Percentiles rank a stretch among this genome's conserved stretches.
Conservation (phyloP, 805 yeast species). For the Pichia eremophila region DNA sequence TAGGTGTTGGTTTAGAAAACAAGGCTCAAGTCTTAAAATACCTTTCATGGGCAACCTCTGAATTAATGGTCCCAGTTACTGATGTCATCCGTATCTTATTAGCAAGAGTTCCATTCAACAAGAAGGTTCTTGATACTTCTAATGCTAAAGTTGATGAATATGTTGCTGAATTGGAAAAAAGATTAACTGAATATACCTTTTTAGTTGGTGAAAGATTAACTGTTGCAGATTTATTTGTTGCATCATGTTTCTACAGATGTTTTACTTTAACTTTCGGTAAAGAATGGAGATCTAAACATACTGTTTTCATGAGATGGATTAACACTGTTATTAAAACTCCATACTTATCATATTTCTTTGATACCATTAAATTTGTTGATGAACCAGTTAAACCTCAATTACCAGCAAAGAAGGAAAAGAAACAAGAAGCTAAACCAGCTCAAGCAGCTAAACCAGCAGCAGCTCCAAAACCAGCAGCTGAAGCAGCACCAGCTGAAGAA, state of each 20-base stretch:
- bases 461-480: constrained; percentile 23
- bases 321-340: constrained; percentile 34
- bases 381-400: constrained; percentile 61
- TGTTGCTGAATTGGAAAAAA: constrained; percentile 45
- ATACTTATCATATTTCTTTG: constrained; percentile 39
- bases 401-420: constrained; percentile 61
- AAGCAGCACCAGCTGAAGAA: constrained; percentile 36
- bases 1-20: constrained; percentile 57
- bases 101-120: constrained; percentile 71
- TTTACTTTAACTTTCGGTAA: constrained; percentile 38
- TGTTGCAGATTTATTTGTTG: constrained; percentile 36
- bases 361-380: constrained; percentile 48
- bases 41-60: constrained; percentile 69
- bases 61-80: constrained; percentile 41
- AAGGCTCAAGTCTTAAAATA: constrained; percentile 63
- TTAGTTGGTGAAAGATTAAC: constrained; percentile 40
- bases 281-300: constrained; percentile 42
- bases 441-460: constrained; percentile 28
- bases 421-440: constrained; percentile 25
- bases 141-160: constrained; percentile 30
- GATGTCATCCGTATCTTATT: constrained; percentile 47
- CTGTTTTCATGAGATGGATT: constrained; percentile 46
- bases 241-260: constrained; percentile 37
- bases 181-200: constrained; percentile 34
- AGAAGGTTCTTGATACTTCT: constrained; percentile 37